Base-by-base conservation (phyloP, 257 asterid genomes). In the Jasminum sambac region DNA sequence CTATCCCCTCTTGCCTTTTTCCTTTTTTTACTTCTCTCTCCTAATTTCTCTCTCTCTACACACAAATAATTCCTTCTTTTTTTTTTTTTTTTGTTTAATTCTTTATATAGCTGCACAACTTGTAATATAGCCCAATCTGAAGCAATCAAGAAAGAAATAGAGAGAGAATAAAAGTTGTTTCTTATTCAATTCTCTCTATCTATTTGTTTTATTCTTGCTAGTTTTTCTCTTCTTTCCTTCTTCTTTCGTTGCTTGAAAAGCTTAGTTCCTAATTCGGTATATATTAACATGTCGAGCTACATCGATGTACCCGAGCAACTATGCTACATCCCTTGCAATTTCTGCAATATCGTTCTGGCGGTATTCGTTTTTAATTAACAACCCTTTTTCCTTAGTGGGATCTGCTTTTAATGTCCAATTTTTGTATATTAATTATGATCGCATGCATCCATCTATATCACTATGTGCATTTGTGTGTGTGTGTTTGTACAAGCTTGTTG, bases 301-400 rank as follows among this genome's bases (percentile, higher is more conserved):
- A 79, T 76, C 84, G 89, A 86, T 26, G 80, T 77, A 62, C 69
- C 90, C 36, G 97, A 90, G 79, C 88, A 90, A 74, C 88, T 90
- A 55, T 88, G 95, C 78, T 90, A 90, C 79, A 90, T 90, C 81
- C 96, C 97, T 88, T 89, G 96, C 88, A 89, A 83, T 87, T 91
- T 83, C 84, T 91, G 97, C 86, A 89, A 76, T 81, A 89, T 89
- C 62, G 93, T 91, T 79, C 97, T 91, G 71, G 97, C 95, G 97
- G 97, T 91, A 88, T 60, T 24, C 41, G 17, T 36, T 39, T 1
- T 17, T 46, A 66, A 63, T 17, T 46, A 66, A 63, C 36, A 48
- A 73, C 43, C 68, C 69, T 71, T 79, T 65, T 74, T 42, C 73
- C 37, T 23, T 55, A 55, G 68, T 71, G 67, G 75, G 87, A 75